A percentile compares a stretch with the other conserved stretches of the same genome.
Evolutionary conservation across 148 eudicot genomes (phyloP).

Genomic region (Hydrangea macrophylla): DNA sequence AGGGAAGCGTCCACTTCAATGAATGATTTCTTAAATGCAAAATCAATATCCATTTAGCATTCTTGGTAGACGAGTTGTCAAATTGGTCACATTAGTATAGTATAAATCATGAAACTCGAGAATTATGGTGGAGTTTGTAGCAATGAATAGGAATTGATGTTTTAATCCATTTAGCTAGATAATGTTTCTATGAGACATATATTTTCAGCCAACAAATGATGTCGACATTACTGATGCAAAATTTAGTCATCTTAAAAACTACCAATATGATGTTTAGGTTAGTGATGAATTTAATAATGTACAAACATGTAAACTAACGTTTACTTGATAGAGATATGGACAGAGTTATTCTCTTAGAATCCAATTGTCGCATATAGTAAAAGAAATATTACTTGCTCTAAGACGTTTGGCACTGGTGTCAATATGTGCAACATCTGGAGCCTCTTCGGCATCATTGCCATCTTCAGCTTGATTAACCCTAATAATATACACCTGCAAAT

Average conservation of each 20-base stretch:
- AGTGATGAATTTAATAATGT: not conserved
- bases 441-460: conserved; percentile 34
- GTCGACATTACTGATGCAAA: too few species aligned
- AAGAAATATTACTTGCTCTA: conserved; percentile 12
- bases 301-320: not conserved
- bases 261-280: not conserved
- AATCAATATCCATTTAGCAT: not conserved
- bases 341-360: not conserved
- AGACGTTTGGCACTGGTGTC: conserved; percentile 11
- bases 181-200: too few species aligned
- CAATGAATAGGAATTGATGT: too few species aligned
- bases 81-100: not conserved
- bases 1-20: not conserved
- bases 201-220: too few species aligned
- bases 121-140: too few species aligned
- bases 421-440: conserved; percentile 4
- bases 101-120: not conserved
- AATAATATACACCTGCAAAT: conserved; percentile 52
- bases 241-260: too few species aligned
- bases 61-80: not conserved
- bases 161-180: too few species aligned
- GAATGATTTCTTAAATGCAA: too few species aligned
- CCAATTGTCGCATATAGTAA: not conserved
- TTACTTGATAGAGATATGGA: not conserved
- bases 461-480: conserved; percentile 37